Percentiles rank a stretch among this genome's conserved stretches.
phyloP scores from a whole-genome alignment of 768 basidiomycete genomes.

The Pulveroboletus sp. region DNA sequence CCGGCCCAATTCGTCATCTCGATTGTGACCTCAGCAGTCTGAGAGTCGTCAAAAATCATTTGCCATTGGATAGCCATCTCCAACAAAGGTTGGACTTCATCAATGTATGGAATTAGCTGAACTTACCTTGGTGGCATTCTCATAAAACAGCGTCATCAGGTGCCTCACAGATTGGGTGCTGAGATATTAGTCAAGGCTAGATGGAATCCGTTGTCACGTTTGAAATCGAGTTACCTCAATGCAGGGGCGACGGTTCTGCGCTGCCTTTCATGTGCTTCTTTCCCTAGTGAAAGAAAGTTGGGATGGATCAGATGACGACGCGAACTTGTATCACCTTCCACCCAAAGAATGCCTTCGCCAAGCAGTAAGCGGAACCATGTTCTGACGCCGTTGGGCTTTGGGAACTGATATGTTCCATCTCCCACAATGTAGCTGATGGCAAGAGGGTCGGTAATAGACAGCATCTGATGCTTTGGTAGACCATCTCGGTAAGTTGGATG shows the following conservation, averaged over 20 bases:
- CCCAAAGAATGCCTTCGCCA: conserved; percentile 62
- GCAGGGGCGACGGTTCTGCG: conserved; percentile 50
- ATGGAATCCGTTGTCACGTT: background rate
- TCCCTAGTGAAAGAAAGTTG: conserved; percentile 34
- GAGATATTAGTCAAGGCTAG: background rate
- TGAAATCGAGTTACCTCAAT: conserved; percentile 40
- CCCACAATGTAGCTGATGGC: conserved; percentile 53
- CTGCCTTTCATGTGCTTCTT: conserved; percentile 52
- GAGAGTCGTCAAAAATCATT: conserved; percentile 39
- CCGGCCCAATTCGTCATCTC: conserved; percentile 58
- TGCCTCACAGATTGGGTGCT: conserved; percentile 52
- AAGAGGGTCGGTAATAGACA: conserved; percentile 52
- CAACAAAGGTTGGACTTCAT: conserved; percentile 4
- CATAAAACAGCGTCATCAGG: conserved; percentile 48
- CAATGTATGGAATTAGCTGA: background rate
- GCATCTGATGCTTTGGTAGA: conserved; percentile 45
- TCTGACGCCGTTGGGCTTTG: conserved; percentile 58
- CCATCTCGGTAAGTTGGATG: conserved; percentile 7
- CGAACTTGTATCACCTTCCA: conserved; percentile 44
- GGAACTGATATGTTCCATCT: conserved; percentile 53
- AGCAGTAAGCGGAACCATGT: conserved; percentile 59
- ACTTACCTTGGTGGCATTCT: conserved; percentile 43
- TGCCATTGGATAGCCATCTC: conserved; percentile 48
- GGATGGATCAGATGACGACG: conserved; percentile 1
- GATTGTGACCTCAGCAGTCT: conserved; percentile 39